These are phyloP conservation scores for Claviceps cyperi DNA, from an alignment of 2,329 filamentous ascomycete species.

Conservation along the genomic window DNA sequence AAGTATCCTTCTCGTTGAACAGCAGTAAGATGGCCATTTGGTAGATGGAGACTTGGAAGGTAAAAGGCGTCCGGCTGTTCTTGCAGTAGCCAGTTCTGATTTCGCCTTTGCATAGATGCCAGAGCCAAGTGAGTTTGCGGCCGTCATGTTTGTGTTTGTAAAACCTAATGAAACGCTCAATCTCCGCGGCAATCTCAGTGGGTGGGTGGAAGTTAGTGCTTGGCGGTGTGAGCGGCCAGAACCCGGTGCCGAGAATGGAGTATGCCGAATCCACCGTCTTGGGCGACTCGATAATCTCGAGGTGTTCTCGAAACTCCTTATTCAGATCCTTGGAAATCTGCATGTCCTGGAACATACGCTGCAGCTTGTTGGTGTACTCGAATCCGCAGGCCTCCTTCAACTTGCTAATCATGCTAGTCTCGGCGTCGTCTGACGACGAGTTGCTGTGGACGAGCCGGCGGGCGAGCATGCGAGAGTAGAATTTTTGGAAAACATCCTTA, in stretches of 20 bases:
- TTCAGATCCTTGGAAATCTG: constrained; percentile 98
- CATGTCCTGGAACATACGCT: constrained; percentile 99
- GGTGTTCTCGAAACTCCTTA: constrained; percentile 67
- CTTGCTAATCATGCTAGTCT: constrained; percentile 99
- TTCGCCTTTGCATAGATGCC: constrained; percentile 97
- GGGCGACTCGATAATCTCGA: constrained; percentile 38
- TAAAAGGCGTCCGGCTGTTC: constrained; percentile 78
- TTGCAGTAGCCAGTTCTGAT: constrained; percentile 89
- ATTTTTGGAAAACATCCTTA: constrained; percentile 99
- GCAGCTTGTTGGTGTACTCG: constrained; percentile 97
- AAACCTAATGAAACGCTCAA: constrained; percentile 78
- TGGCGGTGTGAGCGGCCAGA: constrained; percentile 86
- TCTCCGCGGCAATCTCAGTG: constrained; percentile 68
- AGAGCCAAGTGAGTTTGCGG: constrained; percentile 92
- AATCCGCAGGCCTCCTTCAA: constrained; percentile 97
- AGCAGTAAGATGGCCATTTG: constrained; percentile 93
- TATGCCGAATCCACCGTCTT: constrained; percentile 75
- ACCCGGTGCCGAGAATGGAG: constrained; percentile 86
- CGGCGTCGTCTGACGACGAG: constrained; percentile 90
- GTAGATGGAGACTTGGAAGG: constrained; percentile 93
- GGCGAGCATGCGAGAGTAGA: constrained; percentile 93
- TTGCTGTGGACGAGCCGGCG: constrained; percentile 89
- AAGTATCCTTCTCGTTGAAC: constrained; percentile 80
- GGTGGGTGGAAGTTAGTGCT: constrained; percentile 82
- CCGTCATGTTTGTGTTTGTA: constrained; percentile 96